phyloP scores from a whole-genome alignment of 768 basidiomycete genomes.

The Tulasnella sp. region DNA sequence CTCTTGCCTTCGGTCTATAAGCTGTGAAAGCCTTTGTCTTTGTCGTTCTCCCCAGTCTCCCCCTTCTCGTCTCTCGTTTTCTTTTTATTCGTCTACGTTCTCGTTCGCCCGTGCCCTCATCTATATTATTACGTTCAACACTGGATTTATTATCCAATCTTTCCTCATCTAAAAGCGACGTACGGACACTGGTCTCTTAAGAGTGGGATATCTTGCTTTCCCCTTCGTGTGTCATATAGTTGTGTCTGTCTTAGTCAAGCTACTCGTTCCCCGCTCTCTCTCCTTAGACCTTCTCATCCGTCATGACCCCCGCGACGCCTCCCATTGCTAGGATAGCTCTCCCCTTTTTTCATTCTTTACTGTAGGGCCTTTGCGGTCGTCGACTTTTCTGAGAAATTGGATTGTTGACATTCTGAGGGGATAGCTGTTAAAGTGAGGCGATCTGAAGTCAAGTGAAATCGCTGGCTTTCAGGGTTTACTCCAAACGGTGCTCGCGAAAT shows the following conservation, averaged over 20 bases:
- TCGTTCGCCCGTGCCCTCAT: too few species aligned
- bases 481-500: too few species aligned
- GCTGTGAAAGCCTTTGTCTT: background rate
- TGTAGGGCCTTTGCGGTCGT: background rate
- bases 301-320: background rate
- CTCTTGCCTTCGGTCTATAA: conserved; percentile 1
- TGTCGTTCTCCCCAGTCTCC: background rate
- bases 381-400: background rate
- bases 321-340: background rate
- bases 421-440: too few species aligned
- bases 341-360: background rate
- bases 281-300: background rate
- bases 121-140: too few species aligned
- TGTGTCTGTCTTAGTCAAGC: background rate
- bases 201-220: too few species aligned
- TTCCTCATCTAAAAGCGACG: too few species aligned
- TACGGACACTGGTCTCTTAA: too few species aligned
- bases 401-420: background rate
- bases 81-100: background rate
- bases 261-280: background rate
- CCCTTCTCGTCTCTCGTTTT: background rate
- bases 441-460: too few species aligned
- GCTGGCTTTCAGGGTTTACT: too few species aligned
- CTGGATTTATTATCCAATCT: background rate
- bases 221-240: too few species aligned